These are phyloP conservation scores for Lentithecium fluviatile DNA, from an alignment of 495 filamentous ascomycete genomes.

Conservation along the genomic window DNA sequence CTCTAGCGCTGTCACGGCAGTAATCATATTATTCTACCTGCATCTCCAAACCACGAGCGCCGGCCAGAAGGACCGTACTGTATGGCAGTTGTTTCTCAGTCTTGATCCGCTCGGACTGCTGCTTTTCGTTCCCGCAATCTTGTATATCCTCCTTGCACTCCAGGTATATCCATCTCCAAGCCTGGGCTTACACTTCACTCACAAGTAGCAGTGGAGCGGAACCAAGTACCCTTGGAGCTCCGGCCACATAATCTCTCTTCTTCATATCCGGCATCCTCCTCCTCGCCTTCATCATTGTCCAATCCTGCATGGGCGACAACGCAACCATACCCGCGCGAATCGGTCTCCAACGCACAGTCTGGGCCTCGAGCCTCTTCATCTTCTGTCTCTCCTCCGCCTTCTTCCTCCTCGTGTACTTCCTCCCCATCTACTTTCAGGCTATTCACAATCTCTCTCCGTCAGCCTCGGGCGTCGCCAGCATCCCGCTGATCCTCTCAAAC, in stretches of 20 bases:
- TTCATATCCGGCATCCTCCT: constrained; percentile 66
- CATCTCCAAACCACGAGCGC: constrained; percentile 57
- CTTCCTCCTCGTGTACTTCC: constrained; percentile 34
- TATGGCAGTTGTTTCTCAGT: constrained; percentile 52
- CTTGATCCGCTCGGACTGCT: constrained; percentile 66
- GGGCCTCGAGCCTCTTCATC: constrained; percentile 11
- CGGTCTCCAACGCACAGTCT: constrained; percentile 18
- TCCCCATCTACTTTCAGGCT: constrained; percentile 41
- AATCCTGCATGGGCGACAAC: constrained; percentile 64
- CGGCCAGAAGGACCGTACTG: constrained; percentile 34
- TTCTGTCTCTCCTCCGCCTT: constrained; percentile 26
- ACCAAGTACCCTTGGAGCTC: constrained; percentile 62
- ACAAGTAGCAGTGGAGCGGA: constrained; percentile 44
- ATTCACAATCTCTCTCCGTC: constrained; percentile 20
- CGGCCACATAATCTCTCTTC: constrained; percentile 67
- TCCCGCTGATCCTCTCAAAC: constrained; percentile 37
- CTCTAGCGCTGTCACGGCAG: constrained; percentile 53
- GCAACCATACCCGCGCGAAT: constrained; percentile 54
- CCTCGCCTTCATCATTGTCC: constrained; percentile 59
- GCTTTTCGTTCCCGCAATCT: constrained; percentile 68
- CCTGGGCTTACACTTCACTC: constrained; percentile 46
- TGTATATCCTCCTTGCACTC: constrained; percentile 72
- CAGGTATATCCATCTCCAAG: too few species aligned
- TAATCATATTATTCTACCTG: constrained; percentile 51
- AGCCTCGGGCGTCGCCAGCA: constrained; percentile 29